phyloP scores from a whole-genome alignment of 106 monocot genomes.

The Gastrodia elata region DNA sequence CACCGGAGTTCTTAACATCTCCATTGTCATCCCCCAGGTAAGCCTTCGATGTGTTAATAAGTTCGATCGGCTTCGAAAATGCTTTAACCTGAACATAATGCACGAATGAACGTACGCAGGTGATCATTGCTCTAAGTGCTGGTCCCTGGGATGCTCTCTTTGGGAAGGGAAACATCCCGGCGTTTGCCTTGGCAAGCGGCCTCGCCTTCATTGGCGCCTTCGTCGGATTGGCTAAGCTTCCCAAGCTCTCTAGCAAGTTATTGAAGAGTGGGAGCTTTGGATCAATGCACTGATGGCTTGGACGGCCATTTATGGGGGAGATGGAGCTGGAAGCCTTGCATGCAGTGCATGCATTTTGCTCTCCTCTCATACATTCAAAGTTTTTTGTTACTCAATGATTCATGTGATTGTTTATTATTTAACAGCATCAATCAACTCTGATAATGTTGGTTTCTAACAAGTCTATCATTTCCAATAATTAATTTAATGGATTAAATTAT shows the following conservation, averaged over 20 bases:
- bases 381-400: no score
- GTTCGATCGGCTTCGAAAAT: no score
- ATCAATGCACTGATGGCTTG: conserved; percentile 6
- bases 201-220: conserved; percentile 4
- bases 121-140: conserved; percentile 15
- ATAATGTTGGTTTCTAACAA: no score
- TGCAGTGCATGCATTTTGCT: neutral
- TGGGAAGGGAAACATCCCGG: conserved; percentile 13
- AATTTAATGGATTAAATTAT: no score
- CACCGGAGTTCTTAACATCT: conserved; percentile 42
- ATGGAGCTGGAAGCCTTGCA: neutral
- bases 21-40: conserved; percentile 51
- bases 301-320: neutral
- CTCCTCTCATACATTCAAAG: neutral
- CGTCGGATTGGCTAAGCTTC: conserved; percentile 9
- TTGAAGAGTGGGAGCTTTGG: neutral
- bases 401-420: no score
- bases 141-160: conserved; percentile 19
- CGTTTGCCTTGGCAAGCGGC: conserved; percentile 9
- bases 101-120: conserved; percentile 3
- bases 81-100: neutral
- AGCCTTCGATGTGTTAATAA: no score
- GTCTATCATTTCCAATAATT: no score
- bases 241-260: conserved; percentile 1
- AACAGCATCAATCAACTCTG: no score